These are phyloP conservation scores for Colletotrichum musicola DNA, from an alignment of 2,329 filamentous ascomycete genomes.

Conservation along the genomic window DNA sequence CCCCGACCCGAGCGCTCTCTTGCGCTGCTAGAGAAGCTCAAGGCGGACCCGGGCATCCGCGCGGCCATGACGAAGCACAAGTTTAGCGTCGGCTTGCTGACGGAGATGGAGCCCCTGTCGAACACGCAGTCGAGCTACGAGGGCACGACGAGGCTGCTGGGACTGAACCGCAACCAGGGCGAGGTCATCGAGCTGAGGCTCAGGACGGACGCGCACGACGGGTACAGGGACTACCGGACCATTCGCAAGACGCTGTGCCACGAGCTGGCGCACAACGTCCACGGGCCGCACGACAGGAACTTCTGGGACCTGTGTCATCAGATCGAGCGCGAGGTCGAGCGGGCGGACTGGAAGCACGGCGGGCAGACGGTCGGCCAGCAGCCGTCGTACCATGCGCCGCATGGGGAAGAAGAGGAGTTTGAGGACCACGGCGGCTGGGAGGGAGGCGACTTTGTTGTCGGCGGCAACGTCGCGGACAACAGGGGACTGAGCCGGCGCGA, in stretches of 20 bases:
- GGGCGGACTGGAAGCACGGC: conserved; percentile 80
- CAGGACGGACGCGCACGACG: conserved; percentile 93
- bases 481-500: conserved; percentile 76
- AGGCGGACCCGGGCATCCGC: conserved; percentile 87
- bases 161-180: conserved; percentile 87
- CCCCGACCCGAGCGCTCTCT: conserved; percentile 80
- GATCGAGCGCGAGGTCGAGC: conserved; percentile 89
- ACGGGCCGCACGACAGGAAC: conserved; percentile 82
- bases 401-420: conserved; percentile 62
- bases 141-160: conserved; percentile 80
- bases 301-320: conserved; percentile 92
- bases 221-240: conserved; percentile 91
- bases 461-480: conserved; percentile 63
- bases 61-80: conserved; percentile 85
- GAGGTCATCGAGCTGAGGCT: conserved; percentile 92
- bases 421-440: conserved; percentile 82
- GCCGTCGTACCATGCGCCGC: conserved; percentile 70
- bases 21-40: conserved; percentile 79
- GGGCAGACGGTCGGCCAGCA: conserved; percentile 76
- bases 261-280: conserved; percentile 93
- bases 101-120: conserved; percentile 92
- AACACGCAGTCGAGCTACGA: conserved; percentile 81
- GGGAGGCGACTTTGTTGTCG: conserved; percentile 82
- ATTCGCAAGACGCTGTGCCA: conserved; percentile 95
- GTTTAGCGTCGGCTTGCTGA: conserved; percentile 87